Base-by-base conservation (phyloP, 2,329 filamentous ascomycete genomes). In the Madurella fahalii region DNA sequence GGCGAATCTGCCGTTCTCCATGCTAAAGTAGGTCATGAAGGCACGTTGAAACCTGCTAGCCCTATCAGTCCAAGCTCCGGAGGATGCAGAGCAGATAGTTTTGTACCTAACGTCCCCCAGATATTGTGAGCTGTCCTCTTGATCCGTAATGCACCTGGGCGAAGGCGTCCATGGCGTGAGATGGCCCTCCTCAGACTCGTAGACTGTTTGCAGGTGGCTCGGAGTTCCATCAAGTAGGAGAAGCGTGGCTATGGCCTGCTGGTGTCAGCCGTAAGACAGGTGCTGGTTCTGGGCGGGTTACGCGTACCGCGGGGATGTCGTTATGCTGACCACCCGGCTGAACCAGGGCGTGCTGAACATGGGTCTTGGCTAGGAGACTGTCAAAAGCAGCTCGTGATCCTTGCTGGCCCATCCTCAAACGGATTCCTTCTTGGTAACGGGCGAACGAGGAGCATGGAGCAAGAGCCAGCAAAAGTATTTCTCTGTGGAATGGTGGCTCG, bases 1-100 rank as follows among this genome's bases (percentile, higher is more conserved):
- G 9, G 16, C 42, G n/a, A 62, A 53, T 17, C 48, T 53, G 52
- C 47, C 52, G 52, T 58, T 59, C 17, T 61, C 54, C 54, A 65
- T 59, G 57, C 63, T 63, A 56, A 65, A 65, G 53, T 59, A 65
- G 18, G 63, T 60, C 62, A 65, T 64, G 40, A 63, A 67, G 2
- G 64, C 63, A 20, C 62, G 53, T 44, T 65, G 63, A 34, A 63
- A 66, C n/a, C 63, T 63, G n/a, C 31, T 31, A 8, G 4, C 3
- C 15, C 0, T n/a, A 50, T 59, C 17, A 57, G 55, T 15, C 41
- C 4, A 15, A n/a, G 7, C 11, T 1, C 3, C 3, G 11, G 12
- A 16, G 17, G 17, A 31, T 31, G 8, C 25, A 11, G 20, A 8
- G 13, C 11, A 40, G 12, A 7, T 40, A 30, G 16, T 32, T 17